Evolutionary conservation across 495 filamentous ascomycete genomes (phyloP), one percentile per base, ranked within the genome.

Genomic region (Penicillium psychrofluorescens): DNA sequence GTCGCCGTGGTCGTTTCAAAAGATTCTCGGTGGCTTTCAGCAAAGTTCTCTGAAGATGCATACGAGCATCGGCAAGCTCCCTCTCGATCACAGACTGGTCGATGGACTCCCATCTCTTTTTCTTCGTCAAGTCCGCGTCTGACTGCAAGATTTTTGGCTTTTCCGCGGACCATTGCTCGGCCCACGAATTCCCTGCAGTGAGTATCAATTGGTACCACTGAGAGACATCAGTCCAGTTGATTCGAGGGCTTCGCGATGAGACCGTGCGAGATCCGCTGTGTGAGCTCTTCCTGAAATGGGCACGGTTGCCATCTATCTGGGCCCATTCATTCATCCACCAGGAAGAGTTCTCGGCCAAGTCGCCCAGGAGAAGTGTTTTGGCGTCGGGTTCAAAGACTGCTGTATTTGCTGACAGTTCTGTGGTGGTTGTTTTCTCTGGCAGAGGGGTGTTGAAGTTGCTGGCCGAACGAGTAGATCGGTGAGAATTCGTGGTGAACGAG

Each of bases 21-120:
- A 95, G 66, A 49, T 72, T 85, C 60, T 96, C 90, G 1, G 79
- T 85, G 12, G 86, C 84, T 59, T 92, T 95, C 39, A 96, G 64
- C 6, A 96, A 71, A 6, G 80, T 76, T 40, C 78, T 66, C 36
- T 85, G 82, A 34, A 80, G 63, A 46, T 90, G 85, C 35, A 76
- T 58, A 52, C 85, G 80, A 11, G 83, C 86, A 33, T 85, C 77
- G n/a, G 70, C 59, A 7, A 87, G 66, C 31, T 85, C 72, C 14
- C 67, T 61, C 45, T 84, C 78, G 34, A 90, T 66, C 28, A 76
- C 63, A 29, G 67, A 58, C 13, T 54, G 35, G 32, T 67, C 63
- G 22, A 63, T 49, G 15, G 52, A 38, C 32, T 61, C 55, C 64
- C 51, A 68, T 54, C 42, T 59, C 41, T 57, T 55, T 15, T 37